Base-by-base conservation (phyloP, 805 yeast species). In the Saturnispora mendoncae region DNA sequence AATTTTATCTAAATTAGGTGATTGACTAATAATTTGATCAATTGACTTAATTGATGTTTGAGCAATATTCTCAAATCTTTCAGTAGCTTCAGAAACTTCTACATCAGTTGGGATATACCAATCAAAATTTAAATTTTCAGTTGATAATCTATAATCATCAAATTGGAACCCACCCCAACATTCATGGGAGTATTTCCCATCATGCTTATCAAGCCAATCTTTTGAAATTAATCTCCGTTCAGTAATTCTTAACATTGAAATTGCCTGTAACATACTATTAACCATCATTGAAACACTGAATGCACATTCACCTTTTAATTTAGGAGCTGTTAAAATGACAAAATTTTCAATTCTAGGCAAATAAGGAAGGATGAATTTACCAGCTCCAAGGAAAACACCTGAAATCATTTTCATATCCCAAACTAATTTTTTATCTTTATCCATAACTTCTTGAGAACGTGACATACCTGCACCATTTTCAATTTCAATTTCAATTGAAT, bases 401-500 rank as follows among this genome's bases (percentile, higher is more conserved):
- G 80, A 77, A 33, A 88, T 59, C 2, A 86, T 72, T 3, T 79
- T 71, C 25, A 84, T 56, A 53, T 80, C 74, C 76, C 95, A 76
- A 24, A 76, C 76, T 7, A 92, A 61, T 15, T 79, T 73, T 24
- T 80, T 80, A 58, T 92, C 97, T 32, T 87, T 70, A n/a, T 84
- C 84, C 21, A 78, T 67, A 20, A 82, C 67, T 24, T 82, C 88
- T 6, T 71, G 65, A 4, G 68, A 71, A 56, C 95, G 71, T 0
- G 78, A 65, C 1, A 72, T 61, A 3, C 97, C 97, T 0, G 97
- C 97, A 3, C 77, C 82, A 48, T 88, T 83, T 48, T 79, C 84
- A 17, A 90, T 67, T 54, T 90, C 95, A 26, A 70, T 75, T 28
- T 67, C 64, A 20, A 88, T 77, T 39, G 70, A 70, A 4, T 65